Evolutionary conservation across 176 grass and related monocot species (phyloP).

Genomic region (Panicum miliaceum): DNA sequence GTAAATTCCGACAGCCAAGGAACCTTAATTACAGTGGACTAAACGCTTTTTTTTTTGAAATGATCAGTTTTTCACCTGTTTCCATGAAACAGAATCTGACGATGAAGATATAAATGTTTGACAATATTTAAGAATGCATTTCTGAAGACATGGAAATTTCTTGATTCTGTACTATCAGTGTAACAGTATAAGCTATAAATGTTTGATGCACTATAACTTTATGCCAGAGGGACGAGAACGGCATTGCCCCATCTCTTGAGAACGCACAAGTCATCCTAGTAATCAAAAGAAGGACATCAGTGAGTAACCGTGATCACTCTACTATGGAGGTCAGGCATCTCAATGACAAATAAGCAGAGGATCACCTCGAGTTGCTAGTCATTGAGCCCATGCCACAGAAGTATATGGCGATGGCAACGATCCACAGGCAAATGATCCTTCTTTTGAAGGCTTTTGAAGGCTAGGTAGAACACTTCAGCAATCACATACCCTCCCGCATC

Average conservation of each 20-base stretch:
- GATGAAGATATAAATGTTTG: neutral
- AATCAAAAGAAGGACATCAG: neutral
- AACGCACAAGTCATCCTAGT: constrained; percentile 94
- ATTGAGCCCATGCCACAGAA: constrained; percentile 76
- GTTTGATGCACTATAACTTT: no score
- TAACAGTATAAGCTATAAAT: no score
- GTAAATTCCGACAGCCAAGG: no score
- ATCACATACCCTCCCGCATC: constrained; percentile 84
- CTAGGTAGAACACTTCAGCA: constrained; percentile 76
- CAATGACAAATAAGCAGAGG: neutral
- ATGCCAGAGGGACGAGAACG: constrained; percentile 79
- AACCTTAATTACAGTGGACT: no score
- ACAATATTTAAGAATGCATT: neutral
- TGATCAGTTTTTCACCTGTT: neutral
- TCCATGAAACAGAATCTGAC: neutral
- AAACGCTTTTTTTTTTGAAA: no score
- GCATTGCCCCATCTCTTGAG: constrained; percentile 93
- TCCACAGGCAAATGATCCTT: constrained; percentile 68
- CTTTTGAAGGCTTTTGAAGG: constrained; percentile 80
- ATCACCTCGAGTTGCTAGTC: constrained; percentile 81
- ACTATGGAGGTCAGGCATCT: neutral
- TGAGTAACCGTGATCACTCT: neutral
- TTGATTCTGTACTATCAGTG: no score
- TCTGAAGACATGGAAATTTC: neutral
- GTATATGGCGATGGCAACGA: constrained; percentile 64